Evolutionary conservation across 305 asterid genomes (phyloP), one percentile per base, ranked within the genome.

Genomic region (Fraxinus paxiana): DNA sequence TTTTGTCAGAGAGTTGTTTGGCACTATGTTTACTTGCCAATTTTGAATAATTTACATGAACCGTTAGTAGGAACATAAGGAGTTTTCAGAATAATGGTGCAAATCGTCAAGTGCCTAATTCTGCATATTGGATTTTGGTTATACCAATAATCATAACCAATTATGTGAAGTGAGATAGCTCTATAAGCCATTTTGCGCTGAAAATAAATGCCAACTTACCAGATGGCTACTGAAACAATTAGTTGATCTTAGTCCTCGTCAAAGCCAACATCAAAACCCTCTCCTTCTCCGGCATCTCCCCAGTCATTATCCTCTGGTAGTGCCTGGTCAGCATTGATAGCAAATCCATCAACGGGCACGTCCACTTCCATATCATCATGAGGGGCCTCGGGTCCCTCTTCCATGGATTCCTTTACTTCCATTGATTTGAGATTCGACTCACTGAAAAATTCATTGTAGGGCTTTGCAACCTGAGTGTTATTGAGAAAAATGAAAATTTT

Each of bases 401-500:
- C 84, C 79, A 2, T 22, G 9, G 84, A 43, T 38, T 82, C 90
- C 79, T 82, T 24, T 5, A 80, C 87, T 88, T 84, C 88, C 92
- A 89, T 83, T 46, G 83, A 34, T 77, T 87, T 84, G 30, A 96
- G 93, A 78, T 81, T 89, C 2, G 83, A 86, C 6, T 92, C 92
- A 24, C 87, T 86, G 88, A 96, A 94, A 84, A 88, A 93, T 46
- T 94, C 88, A 0, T 79, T 18, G 81, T 92, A 96, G n/a, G 99
- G 99, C 90, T 94, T 93, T 28, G 97, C 88, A 71, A 96, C 98
- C 99, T 95, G 89, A 75, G 34, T 81, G 77, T 71, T 33, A 20
- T 69, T 69, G 22, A 5, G 56, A 12, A 17, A 46, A 76, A 30
- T 17, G 38, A 22, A n/a, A 56, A 41, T 35, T 34, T 79, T 13